A percentile compares a stretch with the other conserved stretches of the same genome.
Evolutionary conservation across 2,329 filamentous ascomycete genomes (phyloP).

Genomic region (Didymellaceae sp.): DNA sequence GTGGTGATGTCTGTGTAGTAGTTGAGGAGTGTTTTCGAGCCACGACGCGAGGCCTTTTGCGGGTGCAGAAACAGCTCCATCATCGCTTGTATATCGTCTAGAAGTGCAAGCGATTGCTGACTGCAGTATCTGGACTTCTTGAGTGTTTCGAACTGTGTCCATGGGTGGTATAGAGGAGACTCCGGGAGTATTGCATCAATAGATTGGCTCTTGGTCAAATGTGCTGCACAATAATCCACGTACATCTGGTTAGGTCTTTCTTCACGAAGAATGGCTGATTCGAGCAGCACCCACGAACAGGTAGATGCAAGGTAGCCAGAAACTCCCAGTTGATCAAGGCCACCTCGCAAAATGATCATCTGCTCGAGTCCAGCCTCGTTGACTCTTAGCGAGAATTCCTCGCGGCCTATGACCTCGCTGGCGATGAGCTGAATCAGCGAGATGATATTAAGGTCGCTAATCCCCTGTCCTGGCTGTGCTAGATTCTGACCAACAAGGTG

Average conservation of each 20-base stretch:
- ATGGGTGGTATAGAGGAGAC: slow-evolving; percentile 46
- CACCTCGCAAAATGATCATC: slow-evolving; percentile 46
- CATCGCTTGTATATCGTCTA: slow-evolving; percentile 40
- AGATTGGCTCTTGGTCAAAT: slow-evolving; percentile 20
- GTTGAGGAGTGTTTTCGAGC: slow-evolving; percentile 22
- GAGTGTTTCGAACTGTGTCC: slow-evolving; percentile 36
- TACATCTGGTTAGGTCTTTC: slow-evolving; percentile 35
- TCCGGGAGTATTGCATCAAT: slow-evolving; percentile 39
- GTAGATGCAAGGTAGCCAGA: slow-evolving; percentile 42
- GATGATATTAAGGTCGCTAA: slow-evolving; percentile 46
- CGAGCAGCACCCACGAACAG: slow-evolving; percentile 40
- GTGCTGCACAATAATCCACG: slow-evolving; percentile 28
- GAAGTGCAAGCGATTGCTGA: slow-evolving; percentile 25
- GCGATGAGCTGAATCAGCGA: slow-evolving; percentile 46
- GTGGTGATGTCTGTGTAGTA: slow-evolving; percentile 31
- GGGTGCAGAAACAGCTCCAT: slow-evolving; percentile 38
- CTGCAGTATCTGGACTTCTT: slow-evolving; percentile 26
- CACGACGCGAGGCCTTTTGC: slow-evolving; percentile 26
- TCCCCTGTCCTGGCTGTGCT: slow-evolving; percentile 25
- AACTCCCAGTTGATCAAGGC: slow-evolving; percentile 39
- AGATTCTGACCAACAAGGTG: slow-evolving; percentile 39
- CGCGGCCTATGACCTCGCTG: slow-evolving; percentile 40
- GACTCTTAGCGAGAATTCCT: slow-evolving; percentile 27
- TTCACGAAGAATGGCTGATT: slow-evolving; percentile 44
- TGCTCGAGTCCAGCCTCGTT: slow-evolving; percentile 40